These are phyloP conservation scores for Salinomyces thailandicus DNA, from an alignment of 2,329 filamentous ascomycete genomes.

Conservation along the genomic window DNA sequence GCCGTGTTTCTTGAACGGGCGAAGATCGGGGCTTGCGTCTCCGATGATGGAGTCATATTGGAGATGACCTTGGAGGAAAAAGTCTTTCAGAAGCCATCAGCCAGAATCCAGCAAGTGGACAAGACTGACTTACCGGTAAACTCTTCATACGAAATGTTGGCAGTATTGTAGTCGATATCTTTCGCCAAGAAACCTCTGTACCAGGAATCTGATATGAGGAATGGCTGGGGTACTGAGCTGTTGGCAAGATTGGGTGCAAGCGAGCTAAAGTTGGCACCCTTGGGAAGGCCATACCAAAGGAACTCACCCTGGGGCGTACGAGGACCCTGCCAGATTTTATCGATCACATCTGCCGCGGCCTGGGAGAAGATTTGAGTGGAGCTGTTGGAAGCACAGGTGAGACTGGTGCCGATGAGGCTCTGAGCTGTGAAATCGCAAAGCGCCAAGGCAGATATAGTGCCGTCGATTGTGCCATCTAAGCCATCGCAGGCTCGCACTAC, in stretches of 20 bases:
- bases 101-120: no score
- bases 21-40: slow-evolving; percentile 28
- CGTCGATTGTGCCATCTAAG: slow-evolving; percentile 28
- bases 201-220: slow-evolving; percentile 25
- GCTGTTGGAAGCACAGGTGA: slow-evolving; percentile 14
- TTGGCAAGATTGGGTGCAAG: slow-evolving; percentile 6
- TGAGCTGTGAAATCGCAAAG: slow-evolving; percentile 23
- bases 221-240: slow-evolving; percentile 12
- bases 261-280: slow-evolving; percentile 5
- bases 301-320: slow-evolving; percentile 8
- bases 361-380: slow-evolving; percentile 15
- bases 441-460: slow-evolving; percentile 20
- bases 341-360: slow-evolving; percentile 20
- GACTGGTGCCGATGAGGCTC: slow-evolving; percentile 17
- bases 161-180: slow-evolving; percentile 23
- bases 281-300: slow-evolving; percentile 18
- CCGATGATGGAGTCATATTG: slow-evolving; percentile 28
- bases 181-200: slow-evolving; percentile 25
- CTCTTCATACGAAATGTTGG: slow-evolving; percentile 20
- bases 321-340: slow-evolving; percentile 24
- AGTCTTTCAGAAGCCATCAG: no score
- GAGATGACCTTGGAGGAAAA: slow-evolving; percentile 9
- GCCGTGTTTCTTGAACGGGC: slow-evolving; percentile 25
- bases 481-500: slow-evolving; percentile 28
- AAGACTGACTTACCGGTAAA: slow-evolving; percentile 2